These are phyloP conservation scores for Heterobasidion occidentale DNA, from an alignment of 1,284 basidiomycete genomes.

Conservation along the genomic window DNA sequence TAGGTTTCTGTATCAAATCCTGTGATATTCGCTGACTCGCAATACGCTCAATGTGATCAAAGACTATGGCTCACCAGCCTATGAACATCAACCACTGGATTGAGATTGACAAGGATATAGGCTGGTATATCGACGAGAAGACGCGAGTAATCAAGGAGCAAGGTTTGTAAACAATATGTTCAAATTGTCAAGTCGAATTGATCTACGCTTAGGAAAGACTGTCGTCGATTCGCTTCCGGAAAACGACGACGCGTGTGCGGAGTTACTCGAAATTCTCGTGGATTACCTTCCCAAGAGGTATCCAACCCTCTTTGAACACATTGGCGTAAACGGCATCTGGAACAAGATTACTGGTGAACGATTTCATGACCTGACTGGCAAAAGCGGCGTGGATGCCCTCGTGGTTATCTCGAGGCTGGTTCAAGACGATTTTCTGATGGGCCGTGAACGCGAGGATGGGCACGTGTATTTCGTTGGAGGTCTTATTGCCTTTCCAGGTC, in stretches of 20 bases:
- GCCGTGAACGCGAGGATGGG: neutral
- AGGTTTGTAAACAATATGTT: neutral
- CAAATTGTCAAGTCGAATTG: neutral
- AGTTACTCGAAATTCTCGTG: neutral
- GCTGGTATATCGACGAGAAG: neutral
- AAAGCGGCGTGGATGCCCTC: neutral
- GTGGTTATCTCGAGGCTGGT: neutral
- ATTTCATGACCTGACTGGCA: neutral
- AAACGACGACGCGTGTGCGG: neutral
- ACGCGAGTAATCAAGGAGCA: neutral
- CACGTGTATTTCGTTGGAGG: neutral
- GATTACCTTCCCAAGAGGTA: neutral
- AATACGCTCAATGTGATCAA: neutral
- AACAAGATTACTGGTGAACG: neutral
- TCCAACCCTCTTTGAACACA: neutral
- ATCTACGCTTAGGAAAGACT: neutral
- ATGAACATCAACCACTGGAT: neutral
- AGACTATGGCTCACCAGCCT: neutral
- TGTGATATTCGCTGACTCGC: too few species aligned
- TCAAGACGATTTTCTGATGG: neutral
- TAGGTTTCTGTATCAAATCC: neutral
- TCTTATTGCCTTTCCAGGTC: neutral
- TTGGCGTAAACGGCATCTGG: neutral
- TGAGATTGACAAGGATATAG: neutral
- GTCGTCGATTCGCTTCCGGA: neutral